A percentile compares a stretch with the other conserved stretches of the same genome.
These are phyloP conservation scores for Ustilago cynodontis DNA, from an alignment of 1,284 basidiomycete genomes.

Conservation along the genomic window DNA sequence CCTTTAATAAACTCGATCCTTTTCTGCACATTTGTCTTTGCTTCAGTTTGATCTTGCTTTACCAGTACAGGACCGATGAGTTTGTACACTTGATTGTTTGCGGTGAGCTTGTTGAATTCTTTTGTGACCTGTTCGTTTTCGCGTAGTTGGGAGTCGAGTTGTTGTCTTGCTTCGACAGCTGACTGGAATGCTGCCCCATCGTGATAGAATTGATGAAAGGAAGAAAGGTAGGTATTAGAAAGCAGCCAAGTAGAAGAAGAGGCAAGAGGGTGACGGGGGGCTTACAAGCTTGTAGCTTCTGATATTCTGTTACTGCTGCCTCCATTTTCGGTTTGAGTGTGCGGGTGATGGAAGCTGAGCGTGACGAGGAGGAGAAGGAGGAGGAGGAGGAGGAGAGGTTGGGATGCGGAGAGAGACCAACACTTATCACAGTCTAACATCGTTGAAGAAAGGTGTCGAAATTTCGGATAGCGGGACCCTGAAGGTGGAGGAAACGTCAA, in stretches of 20 bases:
- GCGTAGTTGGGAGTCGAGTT: conserved; percentile 77
- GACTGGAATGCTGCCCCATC: conserved; percentile 46
- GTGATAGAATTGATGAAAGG: too few relatives aligned
- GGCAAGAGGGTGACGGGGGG: background rate
- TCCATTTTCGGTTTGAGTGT: conserved; percentile 34
- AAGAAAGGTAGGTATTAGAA: too few relatives aligned
- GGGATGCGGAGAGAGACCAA: conserved; percentile 2
- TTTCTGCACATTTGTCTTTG: conserved; percentile 89
- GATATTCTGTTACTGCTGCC: conserved; percentile 44
- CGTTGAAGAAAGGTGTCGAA: background rate
- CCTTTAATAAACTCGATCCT: conserved; percentile 88
- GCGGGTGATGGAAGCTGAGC: too few relatives aligned
- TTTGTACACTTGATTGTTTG: conserved; percentile 89
- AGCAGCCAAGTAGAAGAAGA: background rate
- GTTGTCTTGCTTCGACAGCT: conserved; percentile 60
- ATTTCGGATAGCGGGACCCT: background rate
- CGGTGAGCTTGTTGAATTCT: conserved; percentile 85
- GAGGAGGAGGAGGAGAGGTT: background rate
- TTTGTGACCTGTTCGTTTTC: conserved; percentile 94
- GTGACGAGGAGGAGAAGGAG: background rate
- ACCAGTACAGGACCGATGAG: conserved; percentile 91
- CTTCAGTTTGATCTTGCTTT: conserved; percentile 88
- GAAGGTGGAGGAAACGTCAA: conserved; percentile 7
- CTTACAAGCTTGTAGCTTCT: conserved; percentile 55
- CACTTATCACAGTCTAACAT: conserved; percentile 13